Base-by-base conservation (phyloP, 164 flowering plant species). In the Annona squamosa region DNA sequence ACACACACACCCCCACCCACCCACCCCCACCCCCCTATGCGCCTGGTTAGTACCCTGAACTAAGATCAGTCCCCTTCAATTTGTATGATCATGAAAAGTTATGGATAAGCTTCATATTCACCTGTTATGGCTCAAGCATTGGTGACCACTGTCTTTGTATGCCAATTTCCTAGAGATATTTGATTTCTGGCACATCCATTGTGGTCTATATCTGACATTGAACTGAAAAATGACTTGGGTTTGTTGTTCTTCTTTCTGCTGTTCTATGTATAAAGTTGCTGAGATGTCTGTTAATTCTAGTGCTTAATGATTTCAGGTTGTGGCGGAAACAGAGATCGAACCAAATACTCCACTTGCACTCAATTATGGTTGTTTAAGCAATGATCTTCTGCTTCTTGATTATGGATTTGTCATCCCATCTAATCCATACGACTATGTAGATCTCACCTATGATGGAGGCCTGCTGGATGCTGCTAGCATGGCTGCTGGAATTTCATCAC, bases 381-480 rank as follows among this genome's bases (percentile, higher is more conserved):
- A 90, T 83, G 99, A 94, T 74, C 72, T 93, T 72, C 90, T 91
- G 81, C 90, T 95, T 42, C 79, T 91, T 56, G 99, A 93, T 82
- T 95, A 95, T 70, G 99, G 99, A 71, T 93, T 95, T 80, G 90
- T 95, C 41, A 73, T 87, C 4, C 81, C 89, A 2, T 83, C 94
- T 72, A 95, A 95, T 67, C 94, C 94, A 1, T 87, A 89, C 72
- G 99, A 95, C 78, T 78, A 77, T 77, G 84, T 95, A 75, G 97
- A 95, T 79, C 97, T 95, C 48, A 89, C 75, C 72, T 95, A 95
- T 77, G 97, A 93, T 82, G 88, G 86, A 69, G 88, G 84, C 73
- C 89, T 95, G 74, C 81, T 93, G 43, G 98, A 93, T 81, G 94
- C 94, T 74, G 97, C 97, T 69, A 91, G 98, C 82, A 86, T 87